Evolutionary conservation across 768 basidiomycete genomes (phyloP), one percentile per base, ranked within the genome.

Genomic region (Termitomyces sp.): DNA sequence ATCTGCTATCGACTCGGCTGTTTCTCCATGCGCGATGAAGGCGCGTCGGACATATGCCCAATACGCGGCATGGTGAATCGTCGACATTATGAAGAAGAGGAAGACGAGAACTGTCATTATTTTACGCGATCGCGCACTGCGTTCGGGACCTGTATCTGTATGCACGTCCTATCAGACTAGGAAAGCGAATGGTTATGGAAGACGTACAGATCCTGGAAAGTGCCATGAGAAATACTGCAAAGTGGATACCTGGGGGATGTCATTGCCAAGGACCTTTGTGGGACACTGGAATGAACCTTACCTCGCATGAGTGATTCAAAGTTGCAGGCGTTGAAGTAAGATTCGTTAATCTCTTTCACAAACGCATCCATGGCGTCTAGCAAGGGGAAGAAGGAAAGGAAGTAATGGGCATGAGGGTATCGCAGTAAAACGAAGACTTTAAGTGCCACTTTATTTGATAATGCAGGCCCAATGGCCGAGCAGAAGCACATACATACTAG

Each of bases 281-380:
- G 11, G 14, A 36, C 15, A 12, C 34, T 20, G 2, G 52, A 4
- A 53, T 6, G 25, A 11, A 5, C 11, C 57, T 37, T 45, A 63
- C 65, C 65, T 55, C 62, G 62, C 65, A 66, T 66, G 37, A 66
- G 55, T n/a, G 62, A 63, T 56, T 63, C 65, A 32, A 66, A 63
- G 49, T 66, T 66, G 29, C 60, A 66, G 52, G 59, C 65, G 56
- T 65, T 59, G 60, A 65, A 65, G 25, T 65, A 65, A 9, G 64
- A 56, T n/a, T 65, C 57, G 31, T 66, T 66, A 5, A 66, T 66
- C 43, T 66, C 60, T 37, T 61, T 59, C 34, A 54, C 57, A 20
- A 59, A 59, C 12, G 51, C 14, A 5, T 38, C 43, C 63, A 64
- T 63, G 56, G 17, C 15, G 36, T 31, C 12, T 31, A 8, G 14